These are phyloP conservation scores for Ichthyophonus hoferi DNA, from an alignment of 208 protist genomes.

Conservation along the genomic window DNA sequence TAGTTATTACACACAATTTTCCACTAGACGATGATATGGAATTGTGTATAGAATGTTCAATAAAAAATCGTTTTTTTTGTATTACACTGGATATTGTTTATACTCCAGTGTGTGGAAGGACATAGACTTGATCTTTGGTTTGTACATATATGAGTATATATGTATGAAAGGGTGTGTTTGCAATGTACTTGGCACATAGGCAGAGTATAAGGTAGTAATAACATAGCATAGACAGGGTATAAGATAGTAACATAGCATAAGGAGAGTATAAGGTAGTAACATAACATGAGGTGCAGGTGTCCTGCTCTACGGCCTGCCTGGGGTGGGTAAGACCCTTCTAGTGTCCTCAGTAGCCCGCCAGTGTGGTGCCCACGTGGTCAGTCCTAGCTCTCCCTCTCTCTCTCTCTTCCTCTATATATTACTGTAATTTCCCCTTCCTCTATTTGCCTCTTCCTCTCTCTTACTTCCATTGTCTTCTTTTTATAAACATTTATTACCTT, in stretches of 20 bases:
- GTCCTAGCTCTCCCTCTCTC: neutral
- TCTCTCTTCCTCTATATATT: neutral
- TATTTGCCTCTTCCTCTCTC: neutral
- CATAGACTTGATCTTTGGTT: neutral
- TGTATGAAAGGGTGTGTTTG: neutral
- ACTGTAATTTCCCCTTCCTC: neutral
- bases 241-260: slow-evolving; percentile 20
- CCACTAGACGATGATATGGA: no score
- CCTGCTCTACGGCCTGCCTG: slow-evolving; percentile 90
- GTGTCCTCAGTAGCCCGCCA: slow-evolving; percentile 85
- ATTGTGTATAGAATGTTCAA: no score
- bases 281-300: slow-evolving; percentile 81
- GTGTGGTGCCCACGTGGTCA: slow-evolving; percentile 83
- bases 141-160: neutral
- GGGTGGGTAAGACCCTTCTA: slow-evolving; percentile 86
- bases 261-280: neutral
- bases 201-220: neutral
- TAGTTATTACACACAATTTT: no score
- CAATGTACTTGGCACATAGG: neutral
- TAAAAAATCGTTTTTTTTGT: no score
- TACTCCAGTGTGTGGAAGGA: neutral
- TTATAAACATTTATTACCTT: no score
- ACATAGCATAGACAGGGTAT: neutral
- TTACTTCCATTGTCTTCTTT: neutral
- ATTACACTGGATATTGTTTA: no score